Evolutionary conservation across 2,329 filamentous ascomycete genomes (phyloP), one percentile per base, ranked within the genome.

Genomic region (Blumeria hordei): DNA sequence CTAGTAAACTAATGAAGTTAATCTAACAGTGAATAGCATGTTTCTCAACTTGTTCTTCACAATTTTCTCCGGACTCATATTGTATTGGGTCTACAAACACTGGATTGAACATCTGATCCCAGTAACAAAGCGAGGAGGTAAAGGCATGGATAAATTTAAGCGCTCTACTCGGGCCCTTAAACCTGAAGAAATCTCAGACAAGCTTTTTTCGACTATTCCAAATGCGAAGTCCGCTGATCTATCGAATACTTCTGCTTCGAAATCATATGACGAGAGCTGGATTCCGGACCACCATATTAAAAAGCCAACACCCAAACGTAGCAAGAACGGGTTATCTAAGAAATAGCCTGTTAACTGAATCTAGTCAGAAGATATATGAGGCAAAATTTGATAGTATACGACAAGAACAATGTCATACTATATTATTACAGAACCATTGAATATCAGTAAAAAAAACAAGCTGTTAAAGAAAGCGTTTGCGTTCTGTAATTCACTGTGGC

Each of bases 51-150:
- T 94, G 67, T 81, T 96, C 74, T 83, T 98, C 63, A 74, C 82
- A 55, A 81, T 76, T 58, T 77, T 75, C 59, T 93, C 94, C 67
- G 79, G 71, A 60, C 88, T 84, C 59, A 87, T 82, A 55, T 78
- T 83, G 67, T 95, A 90, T 79, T 94, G 94, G 70, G 87, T 95
- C 72, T 98, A 98, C 78, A 92, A 83, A 74, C 94, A 90, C 65
- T 96, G 90, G 88, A 84, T 98, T 70, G 85, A 88, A 64, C 82
- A 88, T 12, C 84, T 98, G 67, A 94, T 96, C 75, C 90, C 92
- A 52, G 87, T 94, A 74, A 81, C 83, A 61, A 85, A 87, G 73
- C 78, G 62, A 21, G 63, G 63, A 37, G 64, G 63, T 47, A 65
- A 65, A 56, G 63, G 63, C 52, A 62, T 62, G 14, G 63, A 64